Evolutionary conservation across 2,329 filamentous ascomycete species (phyloP).

Genomic region (Xylariales sp.): DNA sequence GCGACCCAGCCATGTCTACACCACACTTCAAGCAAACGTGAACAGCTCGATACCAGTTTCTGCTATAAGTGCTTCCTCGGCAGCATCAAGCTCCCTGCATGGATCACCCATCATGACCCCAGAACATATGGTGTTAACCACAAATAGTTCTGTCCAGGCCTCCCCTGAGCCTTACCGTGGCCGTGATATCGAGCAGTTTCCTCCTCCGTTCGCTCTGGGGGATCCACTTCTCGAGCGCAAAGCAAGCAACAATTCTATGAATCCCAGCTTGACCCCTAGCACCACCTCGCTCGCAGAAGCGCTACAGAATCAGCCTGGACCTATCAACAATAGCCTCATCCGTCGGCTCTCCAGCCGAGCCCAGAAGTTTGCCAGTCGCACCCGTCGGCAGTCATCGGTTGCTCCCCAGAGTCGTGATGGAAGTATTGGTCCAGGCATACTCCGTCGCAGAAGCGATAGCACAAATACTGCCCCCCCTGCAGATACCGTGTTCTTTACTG

Average conservation of each 20-base stretch:
- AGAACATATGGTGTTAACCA: conserved; percentile 46
- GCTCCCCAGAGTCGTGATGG: conserved; percentile 75
- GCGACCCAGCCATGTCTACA: conserved; percentile 45
- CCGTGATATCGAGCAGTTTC: conserved; percentile 47
- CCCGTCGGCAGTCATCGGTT: conserved; percentile 73
- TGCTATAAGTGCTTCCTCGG: conserved; percentile 51
- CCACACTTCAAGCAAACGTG: conserved; percentile 33
- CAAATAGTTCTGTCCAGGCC: conserved; percentile 59
- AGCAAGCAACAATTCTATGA: conserved; percentile 59
- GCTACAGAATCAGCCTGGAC: conserved; percentile 18
- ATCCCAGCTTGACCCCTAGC: conserved; percentile 51
- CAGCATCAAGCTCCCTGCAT: conserved; percentile 50
- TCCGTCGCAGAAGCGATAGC: conserved; percentile 85
- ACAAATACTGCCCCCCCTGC: conserved; percentile 64
- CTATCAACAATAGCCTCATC: conserved; percentile 57
- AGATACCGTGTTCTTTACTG: conserved; percentile 36
- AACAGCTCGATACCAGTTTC: conserved; percentile 42
- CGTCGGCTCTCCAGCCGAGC: conserved; percentile 81
- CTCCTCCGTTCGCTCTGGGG: conserved; percentile 63
- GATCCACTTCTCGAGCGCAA: conserved; percentile 63
- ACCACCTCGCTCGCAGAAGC: conserved; percentile 52
- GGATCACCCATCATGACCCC: conserved; percentile 55
- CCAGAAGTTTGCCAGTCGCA: conserved; percentile 55
- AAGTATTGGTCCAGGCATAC: conserved; percentile 83
- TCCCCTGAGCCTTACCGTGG: conserved; percentile 61